Evolutionary conservation across 2,329 filamentous ascomycete species (phyloP), one percentile per base, ranked within the genome.

Genomic region (Epichloe amarillans): DNA sequence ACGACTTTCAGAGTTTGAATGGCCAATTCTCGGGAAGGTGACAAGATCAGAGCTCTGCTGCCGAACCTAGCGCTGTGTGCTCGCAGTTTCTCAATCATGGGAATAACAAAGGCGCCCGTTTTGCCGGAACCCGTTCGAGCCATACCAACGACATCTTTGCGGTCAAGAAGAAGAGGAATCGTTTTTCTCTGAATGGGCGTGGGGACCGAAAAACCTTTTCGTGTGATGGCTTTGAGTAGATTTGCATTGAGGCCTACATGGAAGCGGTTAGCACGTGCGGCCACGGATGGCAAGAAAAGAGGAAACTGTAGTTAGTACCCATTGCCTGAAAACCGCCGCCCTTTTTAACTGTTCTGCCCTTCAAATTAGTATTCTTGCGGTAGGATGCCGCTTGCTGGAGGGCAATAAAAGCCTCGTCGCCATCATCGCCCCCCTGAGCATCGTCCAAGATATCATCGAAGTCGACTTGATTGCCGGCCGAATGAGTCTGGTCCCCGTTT

Each of bases 71-170:
- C 83, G 62, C 86, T 95, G 66, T 98, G 94, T 23, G 81, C 78
- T 67, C 90, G 94, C 54, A 98, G 73, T 57, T 84, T 86, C 71
- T 98, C 88, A 54, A 98, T 89, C 91, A 98, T 95, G 42, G 93
- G 93, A 56, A 98, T 94, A 26, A 97, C 89, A 66, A 98, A 98
- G 21, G 93, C 93, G 1, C 90, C 93, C 1, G 94, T 98, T 73
- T 98, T 98, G 72, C 93, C 93, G 19, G 90, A 97, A 64, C 93
- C 93, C n/a, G 94, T 98, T 57, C 94, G 79, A 7, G 93, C 93
- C 93, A 98, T 98, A 57, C 90, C 94, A 23, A 98, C 91, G n/a
- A 97, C 87, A 75, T 98, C 93, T 69, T 89, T 87, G 50, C 85
- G 80, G 54, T 94, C 86, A 59, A 97, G 74, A 50, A 98, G 82